Base-by-base conservation (phyloP, 352 stramenopile species). In the Phytophthora lateralis region DNA sequence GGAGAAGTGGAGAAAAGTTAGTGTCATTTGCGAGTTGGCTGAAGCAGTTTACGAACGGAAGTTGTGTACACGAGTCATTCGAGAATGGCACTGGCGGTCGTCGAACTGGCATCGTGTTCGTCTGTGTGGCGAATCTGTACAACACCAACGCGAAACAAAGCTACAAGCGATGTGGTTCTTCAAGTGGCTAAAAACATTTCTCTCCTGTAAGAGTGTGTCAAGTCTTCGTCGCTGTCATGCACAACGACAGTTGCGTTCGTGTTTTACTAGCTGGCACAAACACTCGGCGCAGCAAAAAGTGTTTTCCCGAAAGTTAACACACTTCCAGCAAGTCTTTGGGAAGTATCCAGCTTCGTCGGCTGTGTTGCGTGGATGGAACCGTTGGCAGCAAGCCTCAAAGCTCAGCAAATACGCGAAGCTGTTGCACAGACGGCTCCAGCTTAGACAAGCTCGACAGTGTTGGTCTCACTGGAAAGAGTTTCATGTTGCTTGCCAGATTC, bases 261-360 rank as follows among this genome's bases (percentile, higher is more conserved):
- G 34, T 24, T 46, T 80, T 9, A 20, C 14, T 1, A 45, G 10
- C 15, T 85, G 70, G 76, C 45, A 26, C 11, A 30, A 47, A 6
- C 30, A 66, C 29, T 42, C 47, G 1, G 27, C 27, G 2, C 45
- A 52, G 6, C 56, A 50, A 14, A 54, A 60, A n/a, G 64, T 44
- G 20, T 41, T 73, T 9, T 58, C 56, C 30, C 62, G 52, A 39
- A 86, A 85, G 30, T 45, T 82, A 3, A 14, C 11, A 1, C 71
- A 83, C 38, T 88, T 81, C 20, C 59, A 53, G 4, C 64, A 70
- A 35, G 46, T 84, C 0, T 77, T 71, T 39, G 76, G 76, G 7
- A 48, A 42, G 6, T 63, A 83, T 41, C 59, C 76, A 21, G 34
- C 39, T 2, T 74, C 62, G 6, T 85, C 69, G 1, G 48, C 61